Base-by-base conservation (phyloP, 1,284 basidiomycete species). In the Papiliotrema terrestris region DNA sequence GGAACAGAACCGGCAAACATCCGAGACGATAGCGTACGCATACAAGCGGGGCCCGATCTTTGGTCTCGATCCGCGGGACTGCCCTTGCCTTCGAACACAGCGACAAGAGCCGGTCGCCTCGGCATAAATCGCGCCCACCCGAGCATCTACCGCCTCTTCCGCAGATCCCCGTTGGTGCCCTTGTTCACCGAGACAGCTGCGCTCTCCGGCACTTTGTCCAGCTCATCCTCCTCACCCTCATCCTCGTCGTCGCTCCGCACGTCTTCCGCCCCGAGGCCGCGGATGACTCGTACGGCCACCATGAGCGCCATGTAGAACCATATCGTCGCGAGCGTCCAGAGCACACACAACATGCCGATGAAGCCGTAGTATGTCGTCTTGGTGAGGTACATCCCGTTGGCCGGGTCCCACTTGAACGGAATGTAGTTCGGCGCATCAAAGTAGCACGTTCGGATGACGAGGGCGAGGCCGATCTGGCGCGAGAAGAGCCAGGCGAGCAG, bases 301-400 rank as follows among this genome's bases (percentile, higher is more conserved):
- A 84, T 83, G 63, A 85, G 83, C 58, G 94, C 91, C 84, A 88
- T 86, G 65, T 80, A 80, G 76, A 91, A 91, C 94, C 93, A 97
- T 43, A 89, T 74, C 17, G 85, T 78, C 71, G 93, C 86, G 36
- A 97, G 72, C 32, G 85, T 68, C 83, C 91, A 74, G 13, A 73
- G 55, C 51, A 63, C 72, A 23, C 81, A 66, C 29, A 95, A 78
- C 69, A 89, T 77, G 8, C 63, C 62, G 44, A 80, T 72, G 71
- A 92, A 93, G 1, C 61, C 72, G 4, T 71, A 60, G 60, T 80
- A 82, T 2, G 80, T 76, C 8, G 73, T 64, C 32, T 62, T 66
- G 19, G 82, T 85, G 60, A 85, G 70, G 74, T 83, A 91, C 50
- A 78, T 77, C 6, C 85, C 86, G 23, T 72, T 67, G 48, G 81